Percentiles rank a stretch among this genome's conserved stretches.
Conservation (phyloP, 768 basidiomycete species). For the Lentinus tigrinus region DNA sequence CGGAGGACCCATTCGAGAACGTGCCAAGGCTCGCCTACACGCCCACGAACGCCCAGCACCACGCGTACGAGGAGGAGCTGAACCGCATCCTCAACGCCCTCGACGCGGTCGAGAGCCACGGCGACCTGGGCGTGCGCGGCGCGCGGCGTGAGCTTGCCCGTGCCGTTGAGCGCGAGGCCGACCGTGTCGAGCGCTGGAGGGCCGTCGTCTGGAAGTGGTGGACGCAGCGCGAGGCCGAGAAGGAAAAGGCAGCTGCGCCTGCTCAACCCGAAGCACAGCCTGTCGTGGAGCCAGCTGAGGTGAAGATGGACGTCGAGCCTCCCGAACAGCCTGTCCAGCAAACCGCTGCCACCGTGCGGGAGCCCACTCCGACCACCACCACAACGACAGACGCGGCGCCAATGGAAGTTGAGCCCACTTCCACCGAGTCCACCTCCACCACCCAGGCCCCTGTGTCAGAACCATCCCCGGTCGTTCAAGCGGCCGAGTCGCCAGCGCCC, state of each 20-base stretch:
- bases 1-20: slow-evolving; percentile 4
- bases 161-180: slow-evolving; percentile 60
- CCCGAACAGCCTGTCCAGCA: background rate
- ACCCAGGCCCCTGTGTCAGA: too few species aligned
- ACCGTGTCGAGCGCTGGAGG: slow-evolving; percentile 41
- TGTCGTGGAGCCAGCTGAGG: background rate
- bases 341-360: background rate
- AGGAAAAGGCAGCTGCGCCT: background rate
- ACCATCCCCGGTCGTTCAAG: background rate
- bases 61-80: slow-evolving; percentile 61
- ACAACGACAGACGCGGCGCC: background rate
- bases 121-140: slow-evolving; percentile 51
- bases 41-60: slow-evolving; percentile 55
- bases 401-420: background rate
- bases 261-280: background rate
- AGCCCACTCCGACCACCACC: background rate
- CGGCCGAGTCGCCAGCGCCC: slow-evolving; percentile 4
- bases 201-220: slow-evolving; percentile 23
- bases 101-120: slow-evolving; percentile 67
- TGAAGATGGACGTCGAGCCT: background rate
- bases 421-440: background rate
- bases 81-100: slow-evolving; percentile 62
- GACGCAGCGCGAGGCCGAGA: slow-evolving; percentile 3
- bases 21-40: slow-evolving; percentile 58
- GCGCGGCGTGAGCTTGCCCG: slow-evolving; percentile 52